Percentiles rank a stretch among this genome's conserved stretches.
Evolutionary conservation across 2,329 filamentous ascomycete genomes (phyloP).

Genomic region (Lecanicillium sp.): DNA sequence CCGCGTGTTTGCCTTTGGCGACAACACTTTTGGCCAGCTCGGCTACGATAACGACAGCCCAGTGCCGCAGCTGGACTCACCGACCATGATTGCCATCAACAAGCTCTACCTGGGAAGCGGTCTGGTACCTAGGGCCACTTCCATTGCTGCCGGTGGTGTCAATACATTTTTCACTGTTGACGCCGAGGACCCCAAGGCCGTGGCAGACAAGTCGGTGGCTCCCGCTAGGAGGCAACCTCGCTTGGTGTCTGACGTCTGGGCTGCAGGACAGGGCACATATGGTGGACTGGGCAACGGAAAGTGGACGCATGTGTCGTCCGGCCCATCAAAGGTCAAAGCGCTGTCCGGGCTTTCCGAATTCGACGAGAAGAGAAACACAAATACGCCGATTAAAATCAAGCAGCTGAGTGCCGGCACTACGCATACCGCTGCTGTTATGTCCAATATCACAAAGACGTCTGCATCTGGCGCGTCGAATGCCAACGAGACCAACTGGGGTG

Average conservation of each 20-base stretch:
- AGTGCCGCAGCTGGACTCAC: conserved; percentile 56
- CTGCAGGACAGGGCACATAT: conserved; percentile 77
- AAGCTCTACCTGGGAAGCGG: conserved; percentile 64
- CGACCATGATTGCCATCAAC: conserved; percentile 61
- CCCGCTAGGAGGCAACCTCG: conserved; percentile 25
- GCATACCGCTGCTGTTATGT: conserved; percentile 76
- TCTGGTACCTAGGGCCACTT: conserved; percentile 60
- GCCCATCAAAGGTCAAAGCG: conserved; percentile 71
- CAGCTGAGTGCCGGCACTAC: conserved; percentile 68
- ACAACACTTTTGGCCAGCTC: conserved; percentile 86
- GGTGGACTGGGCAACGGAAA: conserved; percentile 77
- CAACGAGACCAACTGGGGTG: conserved; percentile 79
- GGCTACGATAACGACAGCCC: conserved; percentile 66
- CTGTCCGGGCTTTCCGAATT: conserved; percentile 83
- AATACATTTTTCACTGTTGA: conserved; percentile 88
- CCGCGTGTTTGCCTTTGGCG: conserved; percentile 78
- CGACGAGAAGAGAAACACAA: conserved; percentile 61
- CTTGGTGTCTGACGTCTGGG: conserved; percentile 61
- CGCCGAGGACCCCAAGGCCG: conserved; percentile 43
- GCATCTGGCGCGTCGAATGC: conserved; percentile 42
- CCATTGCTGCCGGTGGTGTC: conserved; percentile 74
- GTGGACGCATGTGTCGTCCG: conserved; percentile 80
- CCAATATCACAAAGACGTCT: conserved; percentile 65
- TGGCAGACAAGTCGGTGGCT: conserved; percentile 12
- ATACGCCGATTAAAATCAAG: conserved; percentile 71